These are phyloP conservation scores for Saussurea involucrata DNA, from an alignment of 129 eudicot genomes.

Conservation along the genomic window DNA sequence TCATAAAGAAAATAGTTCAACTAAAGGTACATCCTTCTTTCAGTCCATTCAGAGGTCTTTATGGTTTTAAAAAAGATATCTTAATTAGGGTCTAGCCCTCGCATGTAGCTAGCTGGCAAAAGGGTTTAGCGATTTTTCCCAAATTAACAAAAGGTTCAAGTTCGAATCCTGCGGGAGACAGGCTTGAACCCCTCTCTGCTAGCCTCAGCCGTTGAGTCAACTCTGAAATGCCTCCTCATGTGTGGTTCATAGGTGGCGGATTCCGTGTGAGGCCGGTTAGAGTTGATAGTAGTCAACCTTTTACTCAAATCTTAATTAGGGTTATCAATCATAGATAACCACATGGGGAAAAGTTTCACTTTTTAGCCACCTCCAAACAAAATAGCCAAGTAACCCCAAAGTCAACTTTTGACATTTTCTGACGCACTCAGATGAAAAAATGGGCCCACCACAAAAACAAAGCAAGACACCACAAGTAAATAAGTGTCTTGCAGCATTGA, in stretches of 20 bases:
- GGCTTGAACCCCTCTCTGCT: background rate
- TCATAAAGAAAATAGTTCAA: conserved; percentile 50
- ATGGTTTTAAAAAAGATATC: background rate
- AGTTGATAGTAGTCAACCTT: background rate
- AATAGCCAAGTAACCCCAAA: background rate
- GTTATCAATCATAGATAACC: background rate
- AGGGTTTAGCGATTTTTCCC: background rate
- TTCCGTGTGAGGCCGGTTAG: too few species aligned
- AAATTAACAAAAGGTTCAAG: background rate
- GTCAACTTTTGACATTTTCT: background rate
- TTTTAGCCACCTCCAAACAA: background rate
- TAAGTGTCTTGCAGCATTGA: background rate
- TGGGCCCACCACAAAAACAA: background rate
- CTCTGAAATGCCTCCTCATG: background rate
- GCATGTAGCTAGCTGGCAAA: background rate
- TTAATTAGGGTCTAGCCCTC: background rate
- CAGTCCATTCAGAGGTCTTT: background rate
- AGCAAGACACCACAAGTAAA: background rate
- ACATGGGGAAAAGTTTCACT: background rate
- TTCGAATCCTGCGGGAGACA: background rate
- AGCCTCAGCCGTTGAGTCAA: background rate
- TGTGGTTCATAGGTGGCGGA: background rate
- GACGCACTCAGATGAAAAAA: background rate
- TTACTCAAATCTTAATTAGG: background rate
- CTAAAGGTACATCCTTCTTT: conserved; percentile 33